Conservation (phyloP, 1,139 yeast genomes). For the Yamadazyma mexicana region DNA sequence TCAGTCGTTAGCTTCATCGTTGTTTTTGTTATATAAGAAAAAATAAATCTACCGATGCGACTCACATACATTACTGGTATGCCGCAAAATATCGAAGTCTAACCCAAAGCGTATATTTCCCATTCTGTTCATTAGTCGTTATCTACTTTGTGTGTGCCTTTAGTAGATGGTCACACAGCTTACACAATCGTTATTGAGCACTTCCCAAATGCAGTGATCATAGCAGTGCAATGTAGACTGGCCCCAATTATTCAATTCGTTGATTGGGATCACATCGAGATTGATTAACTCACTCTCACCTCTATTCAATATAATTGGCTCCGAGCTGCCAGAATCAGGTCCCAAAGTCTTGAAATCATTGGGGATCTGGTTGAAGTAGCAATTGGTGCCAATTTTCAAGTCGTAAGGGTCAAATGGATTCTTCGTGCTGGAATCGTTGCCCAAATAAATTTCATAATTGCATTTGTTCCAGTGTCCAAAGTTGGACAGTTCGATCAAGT, state of each 20-base stretch:
- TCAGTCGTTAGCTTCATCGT: conserved; percentile 41
- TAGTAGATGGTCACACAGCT: conserved; percentile 16
- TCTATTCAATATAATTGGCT: conserved; percentile 49
- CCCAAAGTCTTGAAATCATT: conserved; percentile 8
- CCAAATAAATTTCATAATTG: conserved; percentile 32
- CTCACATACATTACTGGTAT: no score
- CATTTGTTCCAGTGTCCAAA: conserved; percentile 53
- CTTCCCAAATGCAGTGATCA: conserved; percentile 53
- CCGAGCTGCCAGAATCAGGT: conserved; percentile 16
- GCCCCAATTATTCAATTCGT: conserved; percentile 46
- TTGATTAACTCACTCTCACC: conserved; percentile 49
- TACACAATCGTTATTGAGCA: conserved; percentile 30
- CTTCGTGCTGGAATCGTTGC: conserved; percentile 5
- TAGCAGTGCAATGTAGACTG: conserved; percentile 50
- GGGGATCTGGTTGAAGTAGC: conserved; percentile 38
- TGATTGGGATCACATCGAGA: conserved; percentile 30
- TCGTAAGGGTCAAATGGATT: conserved; percentile 14
- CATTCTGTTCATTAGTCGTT: not conserved
- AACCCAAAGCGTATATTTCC: no score
- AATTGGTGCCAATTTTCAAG: conserved; percentile 23
- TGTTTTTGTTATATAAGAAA: not conserved
- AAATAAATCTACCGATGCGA: not conserved
- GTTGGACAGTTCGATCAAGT: conserved; percentile 45
- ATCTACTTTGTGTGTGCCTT: not conserved
- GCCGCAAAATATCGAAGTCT: no score